Evolutionary conservation across 306 rosid species (phyloP).

Genomic region (Acmispon strigosus): DNA sequence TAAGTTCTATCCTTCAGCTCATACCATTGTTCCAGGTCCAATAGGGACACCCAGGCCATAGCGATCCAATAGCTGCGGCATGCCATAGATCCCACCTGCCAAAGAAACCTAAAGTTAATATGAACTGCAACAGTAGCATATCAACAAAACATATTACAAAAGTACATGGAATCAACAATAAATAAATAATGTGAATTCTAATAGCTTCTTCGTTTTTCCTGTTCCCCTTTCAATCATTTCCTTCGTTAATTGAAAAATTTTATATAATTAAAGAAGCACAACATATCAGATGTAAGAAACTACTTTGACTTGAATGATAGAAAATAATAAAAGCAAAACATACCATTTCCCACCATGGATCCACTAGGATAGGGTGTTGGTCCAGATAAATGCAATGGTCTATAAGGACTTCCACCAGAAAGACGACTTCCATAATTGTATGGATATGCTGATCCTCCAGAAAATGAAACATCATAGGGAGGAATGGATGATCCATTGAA

Average conservation of each 20-base stretch:
- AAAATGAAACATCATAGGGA: conserved; percentile 86
- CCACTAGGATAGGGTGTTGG: conserved; percentile 88
- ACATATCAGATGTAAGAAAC: neutral
- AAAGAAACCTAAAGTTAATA: neutral
- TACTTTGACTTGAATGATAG: neutral
- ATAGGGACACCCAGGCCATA: conserved; percentile 88
- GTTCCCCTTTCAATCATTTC: neutral
- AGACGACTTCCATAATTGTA: conserved; percentile 77
- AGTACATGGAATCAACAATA: neutral
- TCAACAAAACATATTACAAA: neutral
- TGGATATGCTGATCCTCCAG: conserved; percentile 92
- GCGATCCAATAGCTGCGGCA: conserved; percentile 80
- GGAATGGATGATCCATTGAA: conserved; percentile 87
- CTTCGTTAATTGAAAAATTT: neutral
- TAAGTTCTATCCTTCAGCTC: neutral
- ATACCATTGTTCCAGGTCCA: conserved; percentile 85
- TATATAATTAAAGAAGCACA: neutral
- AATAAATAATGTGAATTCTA: neutral
- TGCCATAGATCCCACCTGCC: conserved; percentile 84
- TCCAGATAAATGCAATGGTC: conserved; percentile 82
- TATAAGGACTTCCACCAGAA: conserved; percentile 83
- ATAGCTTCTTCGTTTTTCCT: neutral
- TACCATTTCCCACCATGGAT: conserved; percentile 83
- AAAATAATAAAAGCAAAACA: neutral
- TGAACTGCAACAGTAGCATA: conserved; percentile 2